Evolutionary conservation across 495 filamentous ascomycete genomes (phyloP).

Genomic region (Penicillium soppii): DNA sequence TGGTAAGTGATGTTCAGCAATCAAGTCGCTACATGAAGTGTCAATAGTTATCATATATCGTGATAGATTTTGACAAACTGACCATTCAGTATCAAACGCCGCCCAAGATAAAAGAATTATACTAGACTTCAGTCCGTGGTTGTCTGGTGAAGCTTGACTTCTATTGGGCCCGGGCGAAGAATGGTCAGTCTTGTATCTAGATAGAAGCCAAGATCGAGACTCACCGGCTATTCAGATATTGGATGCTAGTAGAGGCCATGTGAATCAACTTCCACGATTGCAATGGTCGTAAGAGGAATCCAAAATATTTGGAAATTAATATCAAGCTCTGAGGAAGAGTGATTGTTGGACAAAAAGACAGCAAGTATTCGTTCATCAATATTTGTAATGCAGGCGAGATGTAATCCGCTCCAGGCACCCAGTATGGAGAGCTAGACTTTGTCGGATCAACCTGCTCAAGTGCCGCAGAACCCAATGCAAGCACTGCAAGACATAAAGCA

Average conservation of each 20-base stretch:
- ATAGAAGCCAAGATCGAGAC: background rate
- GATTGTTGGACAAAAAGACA: conserved; percentile 4
- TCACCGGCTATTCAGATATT: conserved; percentile 6
- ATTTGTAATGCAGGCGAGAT: conserved; percentile 4
- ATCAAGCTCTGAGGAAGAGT: conserved; percentile 4
- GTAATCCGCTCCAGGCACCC: background rate
- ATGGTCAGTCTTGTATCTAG: background rate
- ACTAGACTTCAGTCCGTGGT: conserved; percentile 1
- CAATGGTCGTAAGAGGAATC: conserved; percentile 3
- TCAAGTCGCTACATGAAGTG: background rate
- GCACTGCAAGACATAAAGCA: conserved; percentile 3
- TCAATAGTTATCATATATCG: background rate
- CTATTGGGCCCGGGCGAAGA: background rate
- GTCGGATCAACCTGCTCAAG: conserved; percentile 1
- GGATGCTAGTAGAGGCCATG: conserved; percentile 11
- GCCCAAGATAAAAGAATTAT: conserved; percentile 2
- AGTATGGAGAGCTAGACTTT: conserved; percentile 2
- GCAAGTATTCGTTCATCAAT: conserved; percentile 6
- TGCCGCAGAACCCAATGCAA: conserved; percentile 1
- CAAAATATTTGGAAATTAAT: conserved; percentile 5
- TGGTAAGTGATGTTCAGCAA: conserved; percentile 9
- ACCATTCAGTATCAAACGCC: conserved; percentile 2
- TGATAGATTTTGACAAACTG: background rate
- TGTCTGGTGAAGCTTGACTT: conserved; percentile 3
- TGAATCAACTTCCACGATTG: conserved; percentile 9